A percentile compares a stretch with the other conserved stretches of the same genome.
Conservation (phyloP, 2,329 filamentous ascomycete genomes). For the Beauveria scarabaeidicola region DNA sequence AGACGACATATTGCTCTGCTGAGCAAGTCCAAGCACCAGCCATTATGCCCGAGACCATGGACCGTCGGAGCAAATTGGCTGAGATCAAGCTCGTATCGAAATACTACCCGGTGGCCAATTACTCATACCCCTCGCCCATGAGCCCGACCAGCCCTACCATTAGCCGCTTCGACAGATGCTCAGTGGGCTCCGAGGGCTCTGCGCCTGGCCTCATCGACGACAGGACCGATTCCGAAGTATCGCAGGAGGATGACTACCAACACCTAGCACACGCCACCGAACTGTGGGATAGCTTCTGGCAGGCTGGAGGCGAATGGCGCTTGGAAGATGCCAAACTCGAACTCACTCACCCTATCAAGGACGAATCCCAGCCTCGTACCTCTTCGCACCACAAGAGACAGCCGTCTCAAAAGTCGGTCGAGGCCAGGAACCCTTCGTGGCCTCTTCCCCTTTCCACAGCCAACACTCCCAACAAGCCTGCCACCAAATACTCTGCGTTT, state of each 20-base stretch:
- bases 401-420: slow-evolving; percentile 17
- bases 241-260: slow-evolving; percentile 42
- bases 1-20: neutral
- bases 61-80: slow-evolving; percentile 27
- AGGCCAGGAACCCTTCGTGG: slow-evolving; percentile 20
- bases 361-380: slow-evolving; percentile 24
- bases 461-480: slow-evolving; percentile 17
- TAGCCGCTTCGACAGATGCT: slow-evolving; percentile 28
- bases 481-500: slow-evolving; percentile 33
- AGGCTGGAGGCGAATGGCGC: slow-evolving; percentile 13
- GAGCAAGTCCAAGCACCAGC: neutral
- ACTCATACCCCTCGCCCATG: slow-evolving; percentile 27
- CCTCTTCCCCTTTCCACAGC: slow-evolving; percentile 17
- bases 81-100: slow-evolving; percentile 32
- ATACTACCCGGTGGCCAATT: slow-evolving; percentile 32
- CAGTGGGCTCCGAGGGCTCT: slow-evolving; percentile 37
- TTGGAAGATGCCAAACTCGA: slow-evolving; percentile 10
- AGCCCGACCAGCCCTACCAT: slow-evolving; percentile 9
- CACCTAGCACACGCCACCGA: slow-evolving; percentile 36
- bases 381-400: slow-evolving; percentile 19
- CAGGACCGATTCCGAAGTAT: slow-evolving; percentile 41
- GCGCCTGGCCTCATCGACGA: slow-evolving; percentile 43
- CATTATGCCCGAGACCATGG: slow-evolving; percentile 20
- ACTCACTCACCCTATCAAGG: slow-evolving; percentile 13
- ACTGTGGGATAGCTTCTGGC: slow-evolving; percentile 46